These are phyloP conservation scores for Obba rivulosa DNA, from an alignment of 768 basidiomycete genomes.

Conservation along the genomic window DNA sequence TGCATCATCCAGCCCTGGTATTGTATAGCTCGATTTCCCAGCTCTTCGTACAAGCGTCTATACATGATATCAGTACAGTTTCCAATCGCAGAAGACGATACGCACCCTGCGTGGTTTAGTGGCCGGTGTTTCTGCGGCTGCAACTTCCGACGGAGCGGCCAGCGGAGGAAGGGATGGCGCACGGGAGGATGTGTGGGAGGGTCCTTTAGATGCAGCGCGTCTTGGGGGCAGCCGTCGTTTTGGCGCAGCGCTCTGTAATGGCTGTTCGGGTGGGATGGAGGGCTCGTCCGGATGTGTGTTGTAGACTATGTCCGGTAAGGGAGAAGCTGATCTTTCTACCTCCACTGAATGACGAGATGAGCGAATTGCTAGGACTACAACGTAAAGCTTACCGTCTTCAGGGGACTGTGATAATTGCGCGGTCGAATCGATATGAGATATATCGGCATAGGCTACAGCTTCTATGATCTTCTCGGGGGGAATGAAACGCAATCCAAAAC, in stretches of 20 bases:
- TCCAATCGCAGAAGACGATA: not conserved
- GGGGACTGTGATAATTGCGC: slow-evolving; percentile 13
- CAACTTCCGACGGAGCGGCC: not conserved
- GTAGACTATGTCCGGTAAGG: slow-evolving; percentile 44
- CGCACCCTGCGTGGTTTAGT: slow-evolving; percentile 21
- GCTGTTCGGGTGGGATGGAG: slow-evolving; percentile 27
- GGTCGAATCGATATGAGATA: slow-evolving; percentile 31
- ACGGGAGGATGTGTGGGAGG: slow-evolving; percentile 37
- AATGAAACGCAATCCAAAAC: slow-evolving; percentile 39
- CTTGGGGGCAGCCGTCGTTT: slow-evolving; percentile 26
- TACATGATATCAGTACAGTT: slow-evolving; percentile 19
- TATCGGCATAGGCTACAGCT: slow-evolving; percentile 37
- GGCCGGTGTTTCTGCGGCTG: not conserved
- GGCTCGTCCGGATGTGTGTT: slow-evolving; percentile 52
- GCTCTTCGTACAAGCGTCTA: slow-evolving; percentile 42
- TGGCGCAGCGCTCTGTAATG: slow-evolving; percentile 8
- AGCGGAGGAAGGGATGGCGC: slow-evolving; percentile 27
- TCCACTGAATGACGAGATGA: not conserved
- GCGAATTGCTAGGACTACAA: not conserved
- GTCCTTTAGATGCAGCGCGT: slow-evolving; percentile 35
- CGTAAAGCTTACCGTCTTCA: not conserved
- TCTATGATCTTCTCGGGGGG: slow-evolving; percentile 45
- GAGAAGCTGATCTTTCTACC: slow-evolving; percentile 24
- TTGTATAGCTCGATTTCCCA: slow-evolving; percentile 29
- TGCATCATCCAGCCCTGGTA: slow-evolving; percentile 42